Conservation (phyloP, 345 rosid genomes). For the Eucalyptus marginata region DNA sequence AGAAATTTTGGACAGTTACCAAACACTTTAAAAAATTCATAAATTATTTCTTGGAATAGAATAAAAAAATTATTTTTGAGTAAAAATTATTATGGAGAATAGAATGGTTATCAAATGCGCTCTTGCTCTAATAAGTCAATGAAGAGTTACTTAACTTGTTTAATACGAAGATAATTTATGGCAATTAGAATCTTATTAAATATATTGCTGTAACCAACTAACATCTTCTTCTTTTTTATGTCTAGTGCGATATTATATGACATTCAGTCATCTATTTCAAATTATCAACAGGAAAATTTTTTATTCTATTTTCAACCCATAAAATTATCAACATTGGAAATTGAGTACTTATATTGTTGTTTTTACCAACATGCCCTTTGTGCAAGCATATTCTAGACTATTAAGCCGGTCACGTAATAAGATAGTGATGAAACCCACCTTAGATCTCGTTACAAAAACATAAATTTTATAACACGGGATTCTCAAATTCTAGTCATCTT, state of each 20-base stretch:
- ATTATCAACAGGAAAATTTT: no score
- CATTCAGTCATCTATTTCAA: neutral
- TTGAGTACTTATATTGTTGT: no score
- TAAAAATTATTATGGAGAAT: accelerated
- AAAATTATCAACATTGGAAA: no score
- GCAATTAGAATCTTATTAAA: neutral
- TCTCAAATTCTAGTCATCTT: no score
- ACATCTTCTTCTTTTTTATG: neutral
- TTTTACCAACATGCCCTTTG: neutral
- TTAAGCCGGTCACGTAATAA: neutral
- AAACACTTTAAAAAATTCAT: no score
- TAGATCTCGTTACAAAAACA: no score
- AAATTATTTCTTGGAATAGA: accelerated
- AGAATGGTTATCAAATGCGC: accelerated
- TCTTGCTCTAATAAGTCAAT: neutral
- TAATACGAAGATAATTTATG: accelerated
- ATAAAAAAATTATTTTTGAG: accelerated
- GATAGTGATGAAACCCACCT: neutral
- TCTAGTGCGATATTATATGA: neutral
- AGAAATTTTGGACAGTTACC: accelerated
- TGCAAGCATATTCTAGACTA: neutral
- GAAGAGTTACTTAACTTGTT: neutral
- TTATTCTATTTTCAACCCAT: no score
- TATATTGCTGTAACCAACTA: neutral
- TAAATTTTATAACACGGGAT: accelerated